Conservation (phyloP, 495 filamentous ascomycete species). For the Aspergillus cristatus region DNA sequence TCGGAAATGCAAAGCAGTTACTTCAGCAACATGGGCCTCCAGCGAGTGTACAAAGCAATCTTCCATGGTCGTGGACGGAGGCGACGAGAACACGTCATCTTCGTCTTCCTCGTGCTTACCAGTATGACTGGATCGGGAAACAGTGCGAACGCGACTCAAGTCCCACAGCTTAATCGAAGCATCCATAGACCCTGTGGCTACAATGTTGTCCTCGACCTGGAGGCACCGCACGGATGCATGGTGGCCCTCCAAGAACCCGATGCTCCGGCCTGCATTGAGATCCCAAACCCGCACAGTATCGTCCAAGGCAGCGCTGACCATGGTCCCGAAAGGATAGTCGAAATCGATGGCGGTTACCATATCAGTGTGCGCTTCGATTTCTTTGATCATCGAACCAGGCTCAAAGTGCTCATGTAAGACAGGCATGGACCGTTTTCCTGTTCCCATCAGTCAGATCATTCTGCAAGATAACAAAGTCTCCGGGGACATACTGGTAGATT, state of each 20-base stretch:
- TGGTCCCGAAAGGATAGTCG: constrained; percentile 88
- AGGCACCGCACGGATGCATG: constrained; percentile 87
- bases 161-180: constrained; percentile 95
- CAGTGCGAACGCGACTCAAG: constrained; percentile 58
- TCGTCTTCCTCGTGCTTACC: constrained; percentile 57
- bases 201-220: constrained; percentile 91
- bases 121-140: constrained; percentile 48
- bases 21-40: constrained; percentile 84
- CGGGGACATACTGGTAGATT: constrained; percentile 40
- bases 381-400: constrained; percentile 78
- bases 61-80: constrained; percentile 52
- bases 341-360: constrained; percentile 88
- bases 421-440: constrained; percentile 75
- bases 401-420: constrained; percentile 94
- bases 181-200: constrained; percentile 92
- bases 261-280: constrained; percentile 82
- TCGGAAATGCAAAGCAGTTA: constrained; percentile 86
- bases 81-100: constrained; percentile 43
- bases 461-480: background rate
- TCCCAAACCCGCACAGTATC: constrained; percentile 98
- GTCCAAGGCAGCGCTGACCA: constrained; percentile 91
- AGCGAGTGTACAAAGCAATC: constrained; percentile 84
- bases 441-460: constrained; percentile 5
- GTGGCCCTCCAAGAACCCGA: constrained; percentile 85
- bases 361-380: constrained; percentile 82